Evolutionary conservation across 23 red algal genomes (phyloP).

Genomic region (Agarophyton chilense): DNA sequence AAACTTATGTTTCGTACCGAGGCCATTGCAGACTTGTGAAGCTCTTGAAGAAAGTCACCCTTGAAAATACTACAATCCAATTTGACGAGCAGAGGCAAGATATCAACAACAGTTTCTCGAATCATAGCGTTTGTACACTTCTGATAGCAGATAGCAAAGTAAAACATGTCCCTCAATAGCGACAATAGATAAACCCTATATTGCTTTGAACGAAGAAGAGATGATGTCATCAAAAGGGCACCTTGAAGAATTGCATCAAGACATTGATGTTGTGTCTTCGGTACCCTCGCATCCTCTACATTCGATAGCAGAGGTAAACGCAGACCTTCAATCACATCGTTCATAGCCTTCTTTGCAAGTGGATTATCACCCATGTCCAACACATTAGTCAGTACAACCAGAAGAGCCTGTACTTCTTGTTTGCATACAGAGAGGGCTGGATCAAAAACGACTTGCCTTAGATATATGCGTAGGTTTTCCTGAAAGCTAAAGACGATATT

Average conservation of each 20-base stretch:
- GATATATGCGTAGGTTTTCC: slow-evolving; percentile 22
- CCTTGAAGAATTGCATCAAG: slow-evolving; percentile 72
- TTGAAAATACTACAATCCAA: slow-evolving; percentile 39
- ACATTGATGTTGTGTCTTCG: background rate
- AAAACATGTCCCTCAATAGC: slow-evolving; percentile 35
- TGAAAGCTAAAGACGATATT: slow-evolving; percentile 37
- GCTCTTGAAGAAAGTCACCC: slow-evolving; percentile 30
- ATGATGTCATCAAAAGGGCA: slow-evolving; percentile 44
- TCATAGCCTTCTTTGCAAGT: slow-evolving; percentile 18
- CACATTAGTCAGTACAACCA: slow-evolving; percentile 32
- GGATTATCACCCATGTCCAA: slow-evolving; percentile 4
- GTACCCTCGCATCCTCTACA: slow-evolving; percentile 19
- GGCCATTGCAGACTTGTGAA: slow-evolving; percentile 21
- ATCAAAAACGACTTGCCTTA: slow-evolving; percentile 47
- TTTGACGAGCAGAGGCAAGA: slow-evolving; percentile 53
- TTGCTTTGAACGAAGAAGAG: slow-evolving; percentile 54
- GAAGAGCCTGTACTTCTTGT: slow-evolving; percentile 51
- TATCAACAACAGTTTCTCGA: slow-evolving; percentile 55
- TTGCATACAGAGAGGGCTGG: slow-evolving; percentile 16
- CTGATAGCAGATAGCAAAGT: slow-evolving; percentile 54
- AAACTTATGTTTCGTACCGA: slow-evolving; percentile 30
- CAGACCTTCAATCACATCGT: slow-evolving; percentile 49
- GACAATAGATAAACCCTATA: slow-evolving; percentile 26
- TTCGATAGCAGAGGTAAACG: background rate
- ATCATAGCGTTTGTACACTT: slow-evolving; percentile 37